phyloP scores from a whole-genome alignment of 441 rosid species.

The Syzygium malaccense region DNA sequence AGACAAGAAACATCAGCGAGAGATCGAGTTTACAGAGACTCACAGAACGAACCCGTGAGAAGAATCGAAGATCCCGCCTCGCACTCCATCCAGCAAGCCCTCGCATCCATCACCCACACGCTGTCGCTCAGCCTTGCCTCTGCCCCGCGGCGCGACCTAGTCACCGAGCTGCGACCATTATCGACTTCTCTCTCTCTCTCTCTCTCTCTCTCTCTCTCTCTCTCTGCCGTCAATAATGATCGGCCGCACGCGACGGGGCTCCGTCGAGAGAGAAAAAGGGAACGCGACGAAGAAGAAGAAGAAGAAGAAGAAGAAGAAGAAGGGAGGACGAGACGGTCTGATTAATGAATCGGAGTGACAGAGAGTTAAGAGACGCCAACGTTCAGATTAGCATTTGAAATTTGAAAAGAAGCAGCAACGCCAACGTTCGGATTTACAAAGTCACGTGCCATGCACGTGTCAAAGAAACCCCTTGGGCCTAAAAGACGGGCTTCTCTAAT shows the following conservation, averaged over 20 bases:
- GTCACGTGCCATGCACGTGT: neutral
- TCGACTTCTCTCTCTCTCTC: neutral
- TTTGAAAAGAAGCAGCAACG: too few relatives aligned
- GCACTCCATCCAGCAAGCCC: neutral
- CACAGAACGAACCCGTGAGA: neutral
- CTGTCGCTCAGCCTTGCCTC: neutral
- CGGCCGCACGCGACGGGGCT: neutral
- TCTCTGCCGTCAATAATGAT: neutral
- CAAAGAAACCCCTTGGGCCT: neutral
- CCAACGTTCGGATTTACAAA: neutral
- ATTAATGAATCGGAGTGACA: neutral
- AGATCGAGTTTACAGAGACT: neutral
- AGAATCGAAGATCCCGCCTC: neutral
- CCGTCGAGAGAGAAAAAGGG: neutral
- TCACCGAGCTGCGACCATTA: neutral
- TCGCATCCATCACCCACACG: neutral
- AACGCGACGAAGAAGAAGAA: neutral
- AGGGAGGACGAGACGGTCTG: neutral
- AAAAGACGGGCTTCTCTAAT: neutral
- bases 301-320: neutral
- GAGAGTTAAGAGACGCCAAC: too few relatives aligned
- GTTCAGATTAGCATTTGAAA: too few relatives aligned
- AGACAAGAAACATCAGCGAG: neutral
- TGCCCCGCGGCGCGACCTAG: accelerated
- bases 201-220: neutral